Evolutionary conservation across 495 filamentous ascomycete species (phyloP).

Genomic region (Lasiosphaeriaceae sp.): DNA sequence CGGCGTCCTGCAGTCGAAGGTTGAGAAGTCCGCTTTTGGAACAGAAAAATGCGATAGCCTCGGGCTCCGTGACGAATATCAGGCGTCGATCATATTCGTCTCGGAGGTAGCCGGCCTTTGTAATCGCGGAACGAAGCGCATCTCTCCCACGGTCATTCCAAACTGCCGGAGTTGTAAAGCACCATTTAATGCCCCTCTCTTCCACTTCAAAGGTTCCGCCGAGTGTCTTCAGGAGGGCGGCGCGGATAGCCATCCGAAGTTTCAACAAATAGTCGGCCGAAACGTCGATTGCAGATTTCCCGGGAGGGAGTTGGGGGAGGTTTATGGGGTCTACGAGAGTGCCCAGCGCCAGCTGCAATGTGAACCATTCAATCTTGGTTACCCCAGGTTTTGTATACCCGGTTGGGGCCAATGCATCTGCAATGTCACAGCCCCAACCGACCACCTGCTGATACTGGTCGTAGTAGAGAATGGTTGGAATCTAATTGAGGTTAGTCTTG

Average conservation of each 20-base stretch:
- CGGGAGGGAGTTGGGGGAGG: slow-evolving; percentile 67
- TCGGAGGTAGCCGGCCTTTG: slow-evolving; percentile 70
- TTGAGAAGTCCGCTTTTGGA: slow-evolving; percentile 70
- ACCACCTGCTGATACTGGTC: slow-evolving; percentile 75
- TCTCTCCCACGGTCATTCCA: slow-evolving; percentile 76
- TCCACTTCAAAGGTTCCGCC: slow-evolving; percentile 73
- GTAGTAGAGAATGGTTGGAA: slow-evolving; percentile 72
- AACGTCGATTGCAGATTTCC: slow-evolving; percentile 74
- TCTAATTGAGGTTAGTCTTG: no score
- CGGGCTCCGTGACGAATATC: slow-evolving; percentile 67
- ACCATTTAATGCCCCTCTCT: slow-evolving; percentile 70
- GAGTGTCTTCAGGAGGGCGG: slow-evolving; percentile 69
- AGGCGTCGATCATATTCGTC: slow-evolving; percentile 72
- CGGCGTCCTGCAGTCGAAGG: slow-evolving; percentile 68
- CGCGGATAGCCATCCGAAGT: slow-evolving; percentile 68
- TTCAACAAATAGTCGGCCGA: slow-evolving; percentile 75
- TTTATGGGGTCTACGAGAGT: slow-evolving; percentile 78
- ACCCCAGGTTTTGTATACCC: slow-evolving; percentile 73
- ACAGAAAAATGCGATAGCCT: slow-evolving; percentile 70
- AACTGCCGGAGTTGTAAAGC: slow-evolving; percentile 68
- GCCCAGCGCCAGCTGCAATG: slow-evolving; percentile 72
- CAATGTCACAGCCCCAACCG: slow-evolving; percentile 73
- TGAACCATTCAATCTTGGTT: slow-evolving; percentile 78
- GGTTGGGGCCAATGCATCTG: slow-evolving; percentile 68
- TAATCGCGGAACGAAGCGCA: slow-evolving; percentile 65